Conservation (phyloP, 2,329 filamentous ascomycete species). For the Pseudogymnoascus sp. region DNA sequence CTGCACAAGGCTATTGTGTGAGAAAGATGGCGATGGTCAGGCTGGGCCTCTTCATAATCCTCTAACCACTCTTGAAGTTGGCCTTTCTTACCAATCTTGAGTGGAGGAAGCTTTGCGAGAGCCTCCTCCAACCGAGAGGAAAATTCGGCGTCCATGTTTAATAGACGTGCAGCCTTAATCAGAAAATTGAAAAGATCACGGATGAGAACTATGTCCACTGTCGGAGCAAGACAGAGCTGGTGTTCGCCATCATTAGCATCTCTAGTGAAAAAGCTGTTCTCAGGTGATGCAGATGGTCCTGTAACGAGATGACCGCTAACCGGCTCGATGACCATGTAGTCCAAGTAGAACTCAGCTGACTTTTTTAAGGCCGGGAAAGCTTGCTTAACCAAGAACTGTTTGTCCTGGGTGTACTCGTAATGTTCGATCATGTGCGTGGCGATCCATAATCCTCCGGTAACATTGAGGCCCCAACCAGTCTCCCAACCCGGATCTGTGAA, state of each 20-base stretch:
- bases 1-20: slow-evolving; percentile 10
- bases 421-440: slow-evolving; percentile 19
- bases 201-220: too few species aligned
- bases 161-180: too few species aligned
- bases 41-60: slow-evolving; percentile 10
- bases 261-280: slow-evolving; percentile 24
- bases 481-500: not conserved
- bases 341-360: slow-evolving; percentile 10
- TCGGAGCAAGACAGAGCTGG: too few species aligned
- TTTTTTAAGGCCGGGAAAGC: too few species aligned
- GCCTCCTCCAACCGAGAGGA: too few species aligned
- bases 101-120: slow-evolving; percentile 20
- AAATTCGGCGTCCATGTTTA: too few species aligned
- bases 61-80: slow-evolving; percentile 7
- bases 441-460: slow-evolving; percentile 14
- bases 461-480: slow-evolving; percentile 2
- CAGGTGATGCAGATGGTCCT: slow-evolving; percentile 28
- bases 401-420: slow-evolving; percentile 17
- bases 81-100: slow-evolving; percentile 37
- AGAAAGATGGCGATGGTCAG: slow-evolving; percentile 9
- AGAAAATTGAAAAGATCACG: too few species aligned
- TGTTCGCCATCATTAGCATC: not conserved
- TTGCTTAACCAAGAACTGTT: not conserved
- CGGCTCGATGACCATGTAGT: slow-evolving; percentile 28
- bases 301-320: slow-evolving; percentile 30